Percentiles rank a stretch among this genome's conserved stretches.
These are phyloP conservation scores for Hypomyces rosellus DNA, from an alignment of 2,329 filamentous ascomycete species.

Conservation along the genomic window DNA sequence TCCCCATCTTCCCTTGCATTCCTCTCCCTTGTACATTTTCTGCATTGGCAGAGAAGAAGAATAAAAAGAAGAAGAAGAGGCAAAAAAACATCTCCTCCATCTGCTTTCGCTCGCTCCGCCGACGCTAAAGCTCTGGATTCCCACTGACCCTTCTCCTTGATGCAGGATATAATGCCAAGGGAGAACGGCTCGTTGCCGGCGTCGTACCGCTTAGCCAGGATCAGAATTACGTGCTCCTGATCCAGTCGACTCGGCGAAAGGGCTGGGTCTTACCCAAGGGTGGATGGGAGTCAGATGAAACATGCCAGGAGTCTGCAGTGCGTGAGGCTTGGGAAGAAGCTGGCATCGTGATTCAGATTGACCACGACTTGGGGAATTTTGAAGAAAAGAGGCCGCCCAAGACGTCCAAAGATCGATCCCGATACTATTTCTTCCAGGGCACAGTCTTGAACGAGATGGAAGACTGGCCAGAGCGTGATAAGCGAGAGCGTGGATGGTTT, in stretches of 20 bases:
- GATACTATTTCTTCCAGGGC: conserved; percentile 80
- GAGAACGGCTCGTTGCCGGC: conserved; percentile 91
- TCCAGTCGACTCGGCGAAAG: conserved; percentile 84
- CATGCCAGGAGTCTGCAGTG: conserved; percentile 75
- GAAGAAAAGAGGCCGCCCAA: conserved; percentile 78
- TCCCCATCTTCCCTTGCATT: not conserved
- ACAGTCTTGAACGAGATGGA: conserved; percentile 79
- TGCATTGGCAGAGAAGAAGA: conserved; percentile 1
- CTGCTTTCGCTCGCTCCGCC: conserved; percentile 12
- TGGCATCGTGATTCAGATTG: conserved; percentile 79
- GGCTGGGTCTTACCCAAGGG: conserved; percentile 97
- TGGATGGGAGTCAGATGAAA: conserved; percentile 94
- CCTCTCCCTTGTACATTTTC: not conserved
- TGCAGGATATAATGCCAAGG: conserved; percentile 82
- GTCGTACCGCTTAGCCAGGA: conserved; percentile 84
- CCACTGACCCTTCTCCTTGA: conserved; percentile 19
- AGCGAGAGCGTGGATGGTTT: conserved; percentile 87
- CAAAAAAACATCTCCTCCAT: not conserved
- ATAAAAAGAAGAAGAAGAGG: not conserved
- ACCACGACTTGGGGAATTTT: conserved; percentile 80
- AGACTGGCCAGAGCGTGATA: conserved; percentile 91
- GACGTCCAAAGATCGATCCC: conserved; percentile 54
- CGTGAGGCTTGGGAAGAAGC: conserved; percentile 98
- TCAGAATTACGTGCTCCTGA: conserved; percentile 82
- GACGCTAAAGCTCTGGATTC: conserved; percentile 11